Evolutionary conservation across 164 flowering plant genomes (phyloP), one percentile per base, ranked within the genome.

Genomic region (Stephania yunnanensis): DNA sequence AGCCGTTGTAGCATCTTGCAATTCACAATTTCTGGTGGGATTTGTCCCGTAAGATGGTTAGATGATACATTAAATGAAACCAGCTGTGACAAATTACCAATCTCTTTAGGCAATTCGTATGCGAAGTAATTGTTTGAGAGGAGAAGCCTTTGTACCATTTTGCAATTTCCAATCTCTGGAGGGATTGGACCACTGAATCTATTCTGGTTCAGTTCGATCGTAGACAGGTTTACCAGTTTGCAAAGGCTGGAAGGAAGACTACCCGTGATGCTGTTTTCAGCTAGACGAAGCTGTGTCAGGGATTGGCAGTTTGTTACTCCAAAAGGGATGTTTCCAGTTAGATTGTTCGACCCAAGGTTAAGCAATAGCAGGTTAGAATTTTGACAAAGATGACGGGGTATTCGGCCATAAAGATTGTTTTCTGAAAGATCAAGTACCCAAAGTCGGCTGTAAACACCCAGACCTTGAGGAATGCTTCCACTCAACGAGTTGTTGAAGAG

Each of bases 1-100:
- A 96, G 94, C 53, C 97, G 86, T 78, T 91, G 97, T 75, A 96
- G 92, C 88, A 78, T 89, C 83, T 78, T 86, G 84, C 99, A 96
- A 72, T 88, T 82, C 11, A 85, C 80, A 68, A 96, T 84, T 75
- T 89, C 87, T 10, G 78, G 77, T 31, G 95, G 97, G 74, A 96
- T 86, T 71, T 25, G 46, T 5, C 98, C 99, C 20, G 83, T 83
- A 70, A 96, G 87, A 29, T 76, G 73, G 78, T 96, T 96, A 7
- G 91, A 89, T 1, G 99, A 96, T n/a, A 96, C 74, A 78, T 96
- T 96, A 64, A 94, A 89, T n/a, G 85, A 84, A 72, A 89, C 98
- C 75, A 96, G 77, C 79, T 78, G 78, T 46, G 89, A 76, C 25
- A 96, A 71, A 67, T 86, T 84, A 45, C 97, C 98, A 11, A 94